phyloP scores from a whole-genome alignment of 2,329 filamentous ascomycete species.

The Aaosphaeria arxii region DNA sequence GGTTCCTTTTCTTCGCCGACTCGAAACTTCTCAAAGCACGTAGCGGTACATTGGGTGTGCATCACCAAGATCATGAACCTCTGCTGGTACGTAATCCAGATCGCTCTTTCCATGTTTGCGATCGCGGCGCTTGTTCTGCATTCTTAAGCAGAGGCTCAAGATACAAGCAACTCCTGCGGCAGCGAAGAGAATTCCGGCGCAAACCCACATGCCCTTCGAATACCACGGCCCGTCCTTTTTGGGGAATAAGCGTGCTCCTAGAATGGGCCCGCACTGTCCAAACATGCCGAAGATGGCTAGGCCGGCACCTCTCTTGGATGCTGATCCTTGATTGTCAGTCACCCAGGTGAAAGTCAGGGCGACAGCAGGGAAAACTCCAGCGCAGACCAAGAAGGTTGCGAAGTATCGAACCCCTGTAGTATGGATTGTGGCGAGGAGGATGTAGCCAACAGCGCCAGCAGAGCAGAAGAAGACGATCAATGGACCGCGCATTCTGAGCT shows the following conservation, averaged over 20 bases:
- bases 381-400: slow-evolving; percentile 54
- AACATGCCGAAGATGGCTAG: slow-evolving; percentile 67
- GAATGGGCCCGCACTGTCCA: slow-evolving; percentile 49
- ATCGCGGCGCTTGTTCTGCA: slow-evolving; percentile 1
- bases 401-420: slow-evolving; percentile 51
- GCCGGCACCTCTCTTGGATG: slow-evolving; percentile 63
- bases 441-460: slow-evolving; percentile 61
- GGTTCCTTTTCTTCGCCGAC: too few relatives aligned
- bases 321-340: slow-evolving; percentile 66
- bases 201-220: slow-evolving; percentile 33
- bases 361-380: slow-evolving; percentile 65
- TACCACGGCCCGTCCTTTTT: slow-evolving; percentile 28
- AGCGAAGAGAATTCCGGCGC: slow-evolving; percentile 38
- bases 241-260: slow-evolving; percentile 36
- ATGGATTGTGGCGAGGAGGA: slow-evolving; percentile 59
- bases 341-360: slow-evolving; percentile 71
- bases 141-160: neutral
- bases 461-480: slow-evolving; percentile 57
- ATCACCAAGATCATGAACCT: neutral
- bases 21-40: neutral
- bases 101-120: neutral
- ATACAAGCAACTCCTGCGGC: slow-evolving; percentile 19
- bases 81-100: neutral
- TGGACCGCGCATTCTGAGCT: slow-evolving; percentile 47
- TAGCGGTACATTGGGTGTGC: slow-evolving; percentile 1